Evolutionary conservation across 2,329 filamentous ascomycete genomes (phyloP), one percentile per base, ranked within the genome.

Genomic region (Pyrenochaeta sp.): DNA sequence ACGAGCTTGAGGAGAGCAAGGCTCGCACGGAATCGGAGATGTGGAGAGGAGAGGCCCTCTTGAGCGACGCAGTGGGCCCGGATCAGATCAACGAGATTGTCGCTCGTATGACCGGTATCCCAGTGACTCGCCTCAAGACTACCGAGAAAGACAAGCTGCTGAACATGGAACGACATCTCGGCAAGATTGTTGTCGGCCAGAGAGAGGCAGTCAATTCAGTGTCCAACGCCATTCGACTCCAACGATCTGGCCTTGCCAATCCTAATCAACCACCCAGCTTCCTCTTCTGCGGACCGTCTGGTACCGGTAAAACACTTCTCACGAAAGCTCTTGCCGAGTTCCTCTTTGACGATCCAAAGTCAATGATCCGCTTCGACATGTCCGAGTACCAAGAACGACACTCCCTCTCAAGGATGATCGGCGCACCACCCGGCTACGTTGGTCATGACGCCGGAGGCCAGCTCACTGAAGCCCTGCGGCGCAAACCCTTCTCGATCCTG

Each of bases 61-160:
- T 97, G 41, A 95, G 92, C 3, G 94, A 99, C 68, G 83, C 94
- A 32, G 94, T 99, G 55, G 94, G 94, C 5, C 91, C 92, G 8
- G 94, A 99, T 55, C 92, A 99, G 72, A 99, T 99, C 80, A 97
- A 99, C 70, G 93, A 97, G 68, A 99, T 99, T 50, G 94, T 99
- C 39, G 88, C 89, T 41, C 87, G 91, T 49, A 96, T 92, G 90
- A 99, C 94, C n/a, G 94, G 94, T 53, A 99, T 99, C 60, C 94
- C 94, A 1, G 90, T 99, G 46, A 97, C 91, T 4, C 83, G 93
- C 50, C 85, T 99, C 27, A 93, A 89, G 77, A 96, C 94, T 0
- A 89, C 91, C 0, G 94, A 99, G 75, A 97, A 96, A 76, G 94
- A 99, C 71, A 97, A 97, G 79, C 81, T 99, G n/a, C 82, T 99